Evolutionary conservation across 208 protist species (phyloP).

Genomic region (Crithidia mellificae): DNA sequence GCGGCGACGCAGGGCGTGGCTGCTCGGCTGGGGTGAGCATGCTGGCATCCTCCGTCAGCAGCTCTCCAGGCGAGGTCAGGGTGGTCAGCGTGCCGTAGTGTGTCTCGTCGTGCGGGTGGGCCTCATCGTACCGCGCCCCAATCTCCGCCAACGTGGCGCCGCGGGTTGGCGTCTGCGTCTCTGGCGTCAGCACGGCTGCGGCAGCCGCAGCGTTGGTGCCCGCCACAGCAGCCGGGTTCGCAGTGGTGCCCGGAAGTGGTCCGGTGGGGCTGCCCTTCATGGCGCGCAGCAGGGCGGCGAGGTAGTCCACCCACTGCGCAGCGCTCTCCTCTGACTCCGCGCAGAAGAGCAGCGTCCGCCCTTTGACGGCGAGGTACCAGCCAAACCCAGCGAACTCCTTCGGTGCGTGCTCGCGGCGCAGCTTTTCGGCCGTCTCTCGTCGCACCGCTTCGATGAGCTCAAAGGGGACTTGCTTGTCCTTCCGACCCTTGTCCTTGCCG

Average conservation of each 20-base stretch:
- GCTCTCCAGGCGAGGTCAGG: constrained; percentile 8
- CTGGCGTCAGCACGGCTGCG: no score
- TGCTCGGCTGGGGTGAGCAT: not conserved
- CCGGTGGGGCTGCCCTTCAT: constrained; percentile 26
- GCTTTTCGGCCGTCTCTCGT: constrained; percentile 24
- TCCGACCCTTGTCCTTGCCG: constrained; percentile 33
- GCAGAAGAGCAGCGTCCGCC: constrained; percentile 48
- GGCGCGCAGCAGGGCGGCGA: constrained; percentile 31
- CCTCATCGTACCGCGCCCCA: constrained; percentile 13
- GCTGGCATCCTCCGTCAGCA: constrained; percentile 5
- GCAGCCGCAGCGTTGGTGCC: no score
- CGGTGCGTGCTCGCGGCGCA: constrained; percentile 49
- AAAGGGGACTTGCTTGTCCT: constrained; percentile 57
- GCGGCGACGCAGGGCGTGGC: not conserved
- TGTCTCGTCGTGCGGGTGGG: constrained; percentile 9
- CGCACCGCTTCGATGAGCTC: constrained; percentile 40
- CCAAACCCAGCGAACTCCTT: constrained; percentile 40
- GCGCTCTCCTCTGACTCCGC: constrained; percentile 40
- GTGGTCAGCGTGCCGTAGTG: constrained; percentile 19
- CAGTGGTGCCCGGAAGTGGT: not conserved
- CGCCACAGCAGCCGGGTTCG: not conserved
- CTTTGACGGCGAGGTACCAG: constrained; percentile 51
- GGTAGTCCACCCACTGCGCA: constrained; percentile 54
- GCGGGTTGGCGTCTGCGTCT: constrained; percentile 4
- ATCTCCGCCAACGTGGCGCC: constrained; percentile 14